Evolutionary conservation across 768 basidiomycete species (phyloP), one percentile per base, ranked within the genome.

Genomic region (Holtermannia corniformis): DNA sequence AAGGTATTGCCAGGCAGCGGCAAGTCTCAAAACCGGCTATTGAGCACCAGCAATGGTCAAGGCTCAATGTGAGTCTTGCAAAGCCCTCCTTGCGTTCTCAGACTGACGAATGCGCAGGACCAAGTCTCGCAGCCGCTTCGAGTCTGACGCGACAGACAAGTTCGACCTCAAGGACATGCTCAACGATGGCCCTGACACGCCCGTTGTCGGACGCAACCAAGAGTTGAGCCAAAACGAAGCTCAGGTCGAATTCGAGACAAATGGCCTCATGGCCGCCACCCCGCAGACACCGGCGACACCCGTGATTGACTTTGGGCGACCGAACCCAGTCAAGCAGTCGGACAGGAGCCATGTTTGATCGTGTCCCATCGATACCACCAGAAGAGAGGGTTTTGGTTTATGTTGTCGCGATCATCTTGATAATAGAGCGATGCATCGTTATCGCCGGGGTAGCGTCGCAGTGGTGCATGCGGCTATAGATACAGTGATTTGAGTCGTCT

Each of bases 1-100:
- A 41, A 28, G 10, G 23, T 52, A 4, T 51, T 59, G 21, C 58
- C 58, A 3, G 55, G 47, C 27, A 37, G 32, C n/a, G n/a, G n/a
- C 32, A 37, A 37, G 32, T 37, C 32, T 7, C 32, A 37, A 16
- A 37, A 37, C 32, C 32, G 32, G 10, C 32, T 37, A 16, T 16
- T 37, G 32, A 7, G 10, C 7, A 37, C 7, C 32, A 37, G 32
- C 16, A 7, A 37, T 7, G 16, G 32, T 16, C 7, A 37, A 7
- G 32, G 32, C 32, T 37, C 32, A 7, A 37, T 37, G 32, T 37
- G 32, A 37, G 32, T 37, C n/a, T n/a, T n/a, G 16, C 32, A 37
- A 37, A 16, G 16, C 16, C 32, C 7, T 37, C 32, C 10, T 7
- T 7, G n/a, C n/a, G n/a, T n/a, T n/a, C n/a, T n/a, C n/a, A 16